phyloP scores from a whole-genome alignment of 306 rosid genomes.

The Senna siamea region DNA sequence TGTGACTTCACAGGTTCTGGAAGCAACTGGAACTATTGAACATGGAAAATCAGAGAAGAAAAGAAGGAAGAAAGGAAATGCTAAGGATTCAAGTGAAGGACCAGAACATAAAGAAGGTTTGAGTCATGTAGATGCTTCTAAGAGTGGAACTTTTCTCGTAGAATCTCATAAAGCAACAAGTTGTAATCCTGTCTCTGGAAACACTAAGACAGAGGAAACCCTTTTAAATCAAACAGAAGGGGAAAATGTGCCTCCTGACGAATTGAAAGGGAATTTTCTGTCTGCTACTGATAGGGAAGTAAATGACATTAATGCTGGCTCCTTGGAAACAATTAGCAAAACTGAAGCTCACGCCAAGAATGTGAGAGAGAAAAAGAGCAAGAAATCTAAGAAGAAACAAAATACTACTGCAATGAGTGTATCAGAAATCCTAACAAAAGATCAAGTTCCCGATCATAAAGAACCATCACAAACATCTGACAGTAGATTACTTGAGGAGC shows the following conservation, averaged over 20 bases:
- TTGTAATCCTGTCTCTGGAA: slow-evolving; percentile 35
- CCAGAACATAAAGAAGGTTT: slow-evolving; percentile 23
- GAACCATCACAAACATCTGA: slow-evolving; percentile 38
- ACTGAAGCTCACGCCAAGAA: slow-evolving; percentile 44
- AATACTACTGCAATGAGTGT: slow-evolving; percentile 40
- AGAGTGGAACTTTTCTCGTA: slow-evolving; percentile 31
- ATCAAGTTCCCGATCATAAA: slow-evolving; percentile 33
- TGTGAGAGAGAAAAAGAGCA: slow-evolving; percentile 42
- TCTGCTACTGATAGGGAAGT: slow-evolving; percentile 32
- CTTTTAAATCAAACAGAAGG: slow-evolving; percentile 47
- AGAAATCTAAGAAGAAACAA: slow-evolving; percentile 56
- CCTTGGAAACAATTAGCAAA: slow-evolving; percentile 40
- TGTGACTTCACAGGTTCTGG: slow-evolving; percentile 42
- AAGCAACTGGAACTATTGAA: slow-evolving; percentile 37
- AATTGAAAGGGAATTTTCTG: slow-evolving; percentile 26
- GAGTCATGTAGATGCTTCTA: slow-evolving; percentile 39
- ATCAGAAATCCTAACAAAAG: slow-evolving; percentile 45
- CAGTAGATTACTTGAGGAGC: slow-evolving; percentile 18
- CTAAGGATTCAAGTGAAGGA: slow-evolving; percentile 42
- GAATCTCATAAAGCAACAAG: slow-evolving; percentile 41
- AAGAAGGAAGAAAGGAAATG: slow-evolving; percentile 46
- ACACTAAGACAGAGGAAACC: slow-evolving; percentile 40
- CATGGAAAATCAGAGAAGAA: slow-evolving; percentile 44
- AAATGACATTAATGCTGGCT: slow-evolving; percentile 32
- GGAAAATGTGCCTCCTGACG: slow-evolving; percentile 34